Evolutionary conservation across 108 stramenopile genomes (phyloP), one percentile per base, ranked within the genome.

Genomic region (Parietichytrium sp.): DNA sequence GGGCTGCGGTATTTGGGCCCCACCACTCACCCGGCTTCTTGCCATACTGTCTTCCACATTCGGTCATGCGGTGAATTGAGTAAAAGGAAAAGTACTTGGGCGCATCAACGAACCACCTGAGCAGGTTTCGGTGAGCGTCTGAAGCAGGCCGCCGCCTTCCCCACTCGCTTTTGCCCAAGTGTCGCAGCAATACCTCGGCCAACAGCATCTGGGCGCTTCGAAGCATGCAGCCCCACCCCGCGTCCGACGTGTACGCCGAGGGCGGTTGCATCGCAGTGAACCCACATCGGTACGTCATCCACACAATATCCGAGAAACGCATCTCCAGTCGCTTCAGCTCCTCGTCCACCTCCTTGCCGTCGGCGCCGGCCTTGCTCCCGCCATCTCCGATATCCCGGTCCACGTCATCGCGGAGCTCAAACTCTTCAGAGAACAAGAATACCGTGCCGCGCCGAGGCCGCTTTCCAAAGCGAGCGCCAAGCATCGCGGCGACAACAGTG

Each of bases 151-250:
- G 38, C 18, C 82, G 84, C 25, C 85, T 53, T 36, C 85, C 80
- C 7, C 81, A 31, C 36, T 81, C 86, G 27, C 13, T 36, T 8
- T 3, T 3, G 3, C 52, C 80, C 15, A 81, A 36, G 82, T 95
- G 92, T 31, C 93, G 54, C 72, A 93, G 55, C 27, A 96, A 81
- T 0, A 91, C 91, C 52, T 96, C 92, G 7, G 87, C 92, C 80
- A 98, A 82, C 82, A 98, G 84, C 98, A 98, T 98, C 83, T 97
- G 96, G 1, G 98, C 96, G 42, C 91, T 89, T 47, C 98, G 93
- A 38, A 97, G 86, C 98, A 98, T 98, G 85, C 98, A 98, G 15
- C 98, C 98, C 97, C 96, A 98, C 26, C 98, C 98, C 33, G 95
- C 93, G 85, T 98, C 98, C 12, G 89, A 89, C 7, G 87, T 92